phyloP scores from a whole-genome alignment of 2,329 filamentous ascomycete species.

The Xylariaceae sp. region DNA sequence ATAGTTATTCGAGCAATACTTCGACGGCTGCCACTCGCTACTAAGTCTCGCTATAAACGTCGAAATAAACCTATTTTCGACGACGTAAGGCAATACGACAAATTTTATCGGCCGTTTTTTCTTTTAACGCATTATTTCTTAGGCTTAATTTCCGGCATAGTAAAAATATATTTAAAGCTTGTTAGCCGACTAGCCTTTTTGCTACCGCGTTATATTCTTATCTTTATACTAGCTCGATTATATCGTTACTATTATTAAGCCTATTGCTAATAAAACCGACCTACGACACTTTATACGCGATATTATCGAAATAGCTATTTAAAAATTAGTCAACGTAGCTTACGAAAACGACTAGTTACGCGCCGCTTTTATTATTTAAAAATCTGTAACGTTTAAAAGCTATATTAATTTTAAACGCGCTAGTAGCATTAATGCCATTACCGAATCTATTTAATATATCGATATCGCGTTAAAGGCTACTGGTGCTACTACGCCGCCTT shows the following conservation, averaged over 20 bases:
- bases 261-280: conserved; percentile 35
- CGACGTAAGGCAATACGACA: conserved; percentile 16
- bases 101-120: not conserved
- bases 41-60: conserved; percentile 1
- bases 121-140: conserved; percentile 35
- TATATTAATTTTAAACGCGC: conserved; percentile 38
- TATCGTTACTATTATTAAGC: conserved; percentile 27
- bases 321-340: conserved; percentile 30
- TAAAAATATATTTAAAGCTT: conserved; percentile 36
- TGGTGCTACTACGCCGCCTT: conserved; percentile 6
- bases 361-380: conserved; percentile 29
- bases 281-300: conserved; percentile 35
- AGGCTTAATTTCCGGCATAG: conserved; percentile 29
- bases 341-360: conserved; percentile 30
- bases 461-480: conserved; percentile 14
- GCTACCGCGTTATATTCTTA: conserved; percentile 30
- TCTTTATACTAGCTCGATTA: conserved; percentile 35
- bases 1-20: not conserved
- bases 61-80: conserved; percentile 4
- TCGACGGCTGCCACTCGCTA: not conserved
- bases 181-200: conserved; percentile 23
- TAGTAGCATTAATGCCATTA: conserved; percentile 20
- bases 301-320: conserved; percentile 36
- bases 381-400: conserved; percentile 37
- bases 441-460: conserved; percentile 25